Conservation (phyloP, 176 grass and related monocot genomes). For the Thinopyrum elongatum region DNA sequence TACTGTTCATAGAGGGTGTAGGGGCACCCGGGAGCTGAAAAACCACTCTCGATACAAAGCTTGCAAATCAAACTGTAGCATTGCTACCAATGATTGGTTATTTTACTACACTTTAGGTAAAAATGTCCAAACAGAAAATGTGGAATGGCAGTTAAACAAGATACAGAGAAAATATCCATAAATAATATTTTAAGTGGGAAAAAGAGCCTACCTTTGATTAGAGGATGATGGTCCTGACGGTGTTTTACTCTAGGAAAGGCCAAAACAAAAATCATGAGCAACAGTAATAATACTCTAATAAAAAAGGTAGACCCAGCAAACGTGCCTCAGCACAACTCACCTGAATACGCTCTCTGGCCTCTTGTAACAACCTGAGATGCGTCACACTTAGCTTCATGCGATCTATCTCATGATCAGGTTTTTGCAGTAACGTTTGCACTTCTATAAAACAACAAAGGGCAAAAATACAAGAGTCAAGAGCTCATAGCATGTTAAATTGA, state of each 20-base stretch:
- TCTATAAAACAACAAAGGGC: constrained; percentile 41
- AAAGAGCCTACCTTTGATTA: constrained; percentile 43
- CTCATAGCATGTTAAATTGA: not conserved
- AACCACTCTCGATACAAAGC: too few species aligned
- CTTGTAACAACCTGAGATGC: constrained; percentile 64
- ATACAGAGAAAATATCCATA: not conserved
- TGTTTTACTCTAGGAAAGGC: constrained; percentile 47
- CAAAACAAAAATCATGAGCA: constrained; percentile 30
- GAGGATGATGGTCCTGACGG: constrained; percentile 35
- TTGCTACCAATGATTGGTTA: not conserved
- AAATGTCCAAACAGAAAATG: not conserved
- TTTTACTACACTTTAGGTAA: not conserved
- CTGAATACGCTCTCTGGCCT: constrained; percentile 41
- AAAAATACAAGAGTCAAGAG: constrained; percentile 30
- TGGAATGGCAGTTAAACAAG: not conserved
- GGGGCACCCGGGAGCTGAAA: too few species aligned
- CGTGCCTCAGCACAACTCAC: constrained; percentile 26
- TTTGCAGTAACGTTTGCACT: constrained; percentile 54
- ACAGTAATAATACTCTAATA: not conserved
- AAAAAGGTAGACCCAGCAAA: constrained; percentile 22
- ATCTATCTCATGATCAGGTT: constrained; percentile 45
- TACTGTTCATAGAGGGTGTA: too few species aligned
- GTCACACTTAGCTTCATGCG: constrained; percentile 54
- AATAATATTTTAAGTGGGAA: constrained; percentile 16
- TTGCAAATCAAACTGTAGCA: constrained; percentile 7